A percentile compares a stretch with the other conserved stretches of the same genome.
phyloP scores from a whole-genome alignment of 805 yeast species.

The Lachancea quebecensis region DNA sequence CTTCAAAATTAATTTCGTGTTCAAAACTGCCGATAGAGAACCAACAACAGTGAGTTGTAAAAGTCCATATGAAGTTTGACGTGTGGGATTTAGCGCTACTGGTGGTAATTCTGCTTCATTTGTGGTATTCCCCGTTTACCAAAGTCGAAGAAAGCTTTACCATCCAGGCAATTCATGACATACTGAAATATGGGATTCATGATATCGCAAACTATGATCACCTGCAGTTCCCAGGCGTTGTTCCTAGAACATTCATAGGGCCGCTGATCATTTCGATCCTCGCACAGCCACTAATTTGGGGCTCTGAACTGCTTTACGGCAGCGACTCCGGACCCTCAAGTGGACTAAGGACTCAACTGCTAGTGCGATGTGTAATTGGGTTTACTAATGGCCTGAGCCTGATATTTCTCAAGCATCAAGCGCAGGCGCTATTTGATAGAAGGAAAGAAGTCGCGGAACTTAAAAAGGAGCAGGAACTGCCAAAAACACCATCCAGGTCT shows the following conservation, averaged over 20 bases:
- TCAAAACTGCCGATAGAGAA: too few species aligned
- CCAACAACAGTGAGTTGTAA: background rate
- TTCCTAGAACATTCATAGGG: slow-evolving; percentile 80
- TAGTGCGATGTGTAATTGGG: slow-evolving; percentile 58
- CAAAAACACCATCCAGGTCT: too few species aligned
- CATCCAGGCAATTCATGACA: slow-evolving; percentile 82
- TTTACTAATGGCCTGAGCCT: slow-evolving; percentile 50
- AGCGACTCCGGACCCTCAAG: slow-evolving; percentile 20
- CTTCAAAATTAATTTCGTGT: too few species aligned
- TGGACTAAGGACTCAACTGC: slow-evolving; percentile 45
- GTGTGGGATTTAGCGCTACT: slow-evolving; percentile 32
- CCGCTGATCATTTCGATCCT: slow-evolving; percentile 47
- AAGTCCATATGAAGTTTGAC: background rate
- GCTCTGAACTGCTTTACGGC: slow-evolving; percentile 8
- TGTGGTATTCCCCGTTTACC: slow-evolving; percentile 66
- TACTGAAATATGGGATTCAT: slow-evolving; percentile 52
- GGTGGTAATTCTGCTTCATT: slow-evolving; percentile 41
- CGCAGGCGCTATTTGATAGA: slow-evolving; percentile 22
- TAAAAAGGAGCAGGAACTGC: slow-evolving; percentile 7
- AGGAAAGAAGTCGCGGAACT: slow-evolving; percentile 6
- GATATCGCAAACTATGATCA: slow-evolving; percentile 58
- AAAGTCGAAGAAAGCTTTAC: slow-evolving; percentile 94
- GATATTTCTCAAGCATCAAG: slow-evolving; percentile 41
- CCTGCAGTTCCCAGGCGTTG: slow-evolving; percentile 74
- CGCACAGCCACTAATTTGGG: slow-evolving; percentile 33